These are phyloP conservation scores for Cyberlindnera misumaiensis DNA, from an alignment of 805 yeast species.

Conservation along the genomic window DNA sequence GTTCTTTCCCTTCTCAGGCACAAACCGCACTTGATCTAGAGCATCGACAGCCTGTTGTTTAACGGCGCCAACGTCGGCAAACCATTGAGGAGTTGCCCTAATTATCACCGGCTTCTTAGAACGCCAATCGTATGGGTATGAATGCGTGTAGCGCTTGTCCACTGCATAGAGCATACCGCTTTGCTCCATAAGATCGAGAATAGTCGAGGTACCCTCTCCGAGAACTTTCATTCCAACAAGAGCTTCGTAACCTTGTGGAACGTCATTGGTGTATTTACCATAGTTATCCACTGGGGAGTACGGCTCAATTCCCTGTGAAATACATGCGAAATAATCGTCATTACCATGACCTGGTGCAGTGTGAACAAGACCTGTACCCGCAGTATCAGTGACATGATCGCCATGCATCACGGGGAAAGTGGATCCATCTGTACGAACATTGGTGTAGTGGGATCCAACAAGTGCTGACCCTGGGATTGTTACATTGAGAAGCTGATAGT, in stretches of 20 bases:
- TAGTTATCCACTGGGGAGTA: constrained; percentile 73
- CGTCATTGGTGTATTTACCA: constrained; percentile 56
- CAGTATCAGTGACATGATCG: constrained; percentile 66
- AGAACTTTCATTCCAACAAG: constrained; percentile 57
- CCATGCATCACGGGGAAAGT: constrained; percentile 66
- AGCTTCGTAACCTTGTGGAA: constrained; percentile 40
- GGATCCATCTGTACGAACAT: constrained; percentile 40
- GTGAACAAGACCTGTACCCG: constrained; percentile 96
- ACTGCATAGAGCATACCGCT: constrained; percentile 41
- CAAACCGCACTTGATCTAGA: constrained; percentile 56
- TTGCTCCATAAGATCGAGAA: constrained; percentile 38
- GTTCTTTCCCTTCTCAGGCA: constrained; percentile 66
- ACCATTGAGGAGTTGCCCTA: constrained; percentile 96
- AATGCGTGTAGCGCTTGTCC: constrained; percentile 56
- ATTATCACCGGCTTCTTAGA: constrained; percentile 93
- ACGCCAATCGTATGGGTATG: constrained; percentile 97
- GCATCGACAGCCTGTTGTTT: constrained; percentile 57
- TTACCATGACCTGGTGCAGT: constrained; percentile 98
- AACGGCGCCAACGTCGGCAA: constrained; percentile 74
- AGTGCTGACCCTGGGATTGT: constrained; percentile 38
- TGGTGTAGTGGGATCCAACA: constrained; percentile 39
- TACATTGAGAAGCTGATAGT: constrained; percentile 12
- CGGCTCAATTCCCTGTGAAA: constrained; percentile 46
- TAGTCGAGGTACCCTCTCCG: constrained; percentile 43
- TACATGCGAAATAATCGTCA: constrained; percentile 79